Base-by-base conservation (phyloP, 495 filamentous ascomycete genomes). In the Niebla homalea region DNA sequence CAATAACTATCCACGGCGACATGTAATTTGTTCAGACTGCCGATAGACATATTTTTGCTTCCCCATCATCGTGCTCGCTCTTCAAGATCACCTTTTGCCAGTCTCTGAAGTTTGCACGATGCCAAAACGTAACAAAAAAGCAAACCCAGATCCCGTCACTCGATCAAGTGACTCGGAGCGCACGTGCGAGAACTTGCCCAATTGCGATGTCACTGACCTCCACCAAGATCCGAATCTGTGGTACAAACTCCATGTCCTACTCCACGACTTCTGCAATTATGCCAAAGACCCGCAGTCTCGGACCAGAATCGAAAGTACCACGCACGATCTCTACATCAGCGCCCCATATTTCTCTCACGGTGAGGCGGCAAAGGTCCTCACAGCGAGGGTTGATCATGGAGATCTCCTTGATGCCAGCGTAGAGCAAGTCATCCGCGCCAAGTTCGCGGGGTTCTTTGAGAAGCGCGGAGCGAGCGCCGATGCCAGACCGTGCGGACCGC, bases 401-500 rank as follows among this genome's bases (percentile, higher is more conserved):
- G 48, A 38, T 35, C n/a, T 26, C 16, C 36, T 46, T 41, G 29
- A 43, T 46, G 37, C 18, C 38, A 57, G 57, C 19, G 41, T 65
- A 8, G 61, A 64, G 46, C 48, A 56, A 8, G 56, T 53, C 3
- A 53, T 65, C 42, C 50, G 60, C 38, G 15, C 5, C 35, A 48
- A 41, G 19, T 45, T 65, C 18, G 39, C n/a, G 21, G 55, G 51
- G 36, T 62, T 65, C 54, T 54, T 62, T 36, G 57, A 61, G 3
- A 60, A 62, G 52, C 59, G 61, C 26, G 59, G 51, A 46, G 61
- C 57, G 32, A 62, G 57, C 48, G 57, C 53, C 29, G 62, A 65
- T 51, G 29, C 53, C 26, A 40, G 62, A 56, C 62, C 62, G 19
- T 44, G 51, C 52, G 54, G 54, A 43, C 51, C 50, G 2, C 54